Evolutionary conservation across 108 stramenopile species (phyloP).

Genomic region (Fistulifera solaris): DNA sequence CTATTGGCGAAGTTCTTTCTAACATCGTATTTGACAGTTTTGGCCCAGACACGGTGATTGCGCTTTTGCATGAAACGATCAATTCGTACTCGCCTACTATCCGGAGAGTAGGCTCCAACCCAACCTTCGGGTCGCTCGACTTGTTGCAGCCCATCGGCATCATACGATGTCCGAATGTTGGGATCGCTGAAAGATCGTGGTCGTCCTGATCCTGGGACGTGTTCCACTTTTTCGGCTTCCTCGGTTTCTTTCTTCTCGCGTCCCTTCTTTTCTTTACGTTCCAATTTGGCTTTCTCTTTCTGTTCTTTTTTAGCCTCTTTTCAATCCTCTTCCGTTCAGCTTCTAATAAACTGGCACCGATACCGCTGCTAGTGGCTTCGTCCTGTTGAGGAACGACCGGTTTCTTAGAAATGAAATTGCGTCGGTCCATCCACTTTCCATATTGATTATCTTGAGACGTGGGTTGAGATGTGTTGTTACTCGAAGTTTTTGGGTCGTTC

Average conservation of each 20-base stretch:
- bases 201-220: constrained; percentile 60
- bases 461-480: constrained; percentile 10
- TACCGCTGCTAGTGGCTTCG: constrained; percentile 3
- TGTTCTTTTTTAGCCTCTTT: constrained; percentile 42
- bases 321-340: constrained; percentile 27
- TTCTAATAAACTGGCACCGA: constrained; percentile 15
- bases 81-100: constrained; percentile 79
- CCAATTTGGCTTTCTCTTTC: constrained; percentile 27
- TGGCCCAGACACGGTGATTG: constrained; percentile 92
- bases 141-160: constrained; percentile 56
- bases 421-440: constrained; percentile 64
- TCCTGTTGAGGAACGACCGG: too few relatives aligned
- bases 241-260: constrained; percentile 9
- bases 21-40: constrained; percentile 97
- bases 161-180: constrained; percentile 43
- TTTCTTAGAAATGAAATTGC: too few relatives aligned
- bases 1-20: constrained; percentile 98
- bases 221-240: constrained; percentile 34
- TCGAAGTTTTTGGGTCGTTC: constrained; percentile 1
- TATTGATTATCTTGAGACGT: constrained; percentile 24
- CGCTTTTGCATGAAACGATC: constrained; percentile 89
- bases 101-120: constrained; percentile 96
- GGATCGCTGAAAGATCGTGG: constrained; percentile 82
- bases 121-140: constrained; percentile 81
- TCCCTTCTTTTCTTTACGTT: constrained; percentile 25